These are phyloP conservation scores for Tubosaeta sp. DNA, from an alignment of 768 basidiomycete species.

Conservation along the genomic window DNA sequence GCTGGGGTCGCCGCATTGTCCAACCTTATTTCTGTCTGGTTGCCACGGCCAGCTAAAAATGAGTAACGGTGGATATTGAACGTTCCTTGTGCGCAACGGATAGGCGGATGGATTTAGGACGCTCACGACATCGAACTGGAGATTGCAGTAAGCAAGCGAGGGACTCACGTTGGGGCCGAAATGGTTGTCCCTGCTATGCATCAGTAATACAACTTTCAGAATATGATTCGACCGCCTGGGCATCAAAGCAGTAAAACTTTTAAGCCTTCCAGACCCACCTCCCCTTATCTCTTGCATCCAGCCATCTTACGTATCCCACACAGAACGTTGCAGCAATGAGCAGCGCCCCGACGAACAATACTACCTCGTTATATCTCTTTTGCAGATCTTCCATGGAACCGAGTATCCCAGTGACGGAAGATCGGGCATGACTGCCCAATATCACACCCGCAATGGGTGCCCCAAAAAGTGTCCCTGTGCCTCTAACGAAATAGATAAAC, in stretches of 20 bases:
- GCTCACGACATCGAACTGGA: background rate
- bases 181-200: background rate
- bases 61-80: background rate
- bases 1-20: background rate
- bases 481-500: background rate
- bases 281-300: background rate
- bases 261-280: background rate
- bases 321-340: background rate
- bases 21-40: background rate
- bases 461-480: background rate
- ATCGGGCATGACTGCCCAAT: background rate
- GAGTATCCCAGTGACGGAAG: background rate
- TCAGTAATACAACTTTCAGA: background rate
- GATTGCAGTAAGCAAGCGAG: background rate
- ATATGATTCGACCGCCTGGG: background rate
- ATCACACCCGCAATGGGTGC: background rate
- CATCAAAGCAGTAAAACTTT: background rate
- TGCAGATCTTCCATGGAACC: background rate
- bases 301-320: background rate
- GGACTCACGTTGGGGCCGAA: background rate
- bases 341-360: background rate
- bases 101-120: background rate
- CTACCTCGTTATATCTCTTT: background rate
- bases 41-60: background rate
- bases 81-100: background rate